Conservation (phyloP, 306 rosid species). For the Mimosa bimucronata region DNA sequence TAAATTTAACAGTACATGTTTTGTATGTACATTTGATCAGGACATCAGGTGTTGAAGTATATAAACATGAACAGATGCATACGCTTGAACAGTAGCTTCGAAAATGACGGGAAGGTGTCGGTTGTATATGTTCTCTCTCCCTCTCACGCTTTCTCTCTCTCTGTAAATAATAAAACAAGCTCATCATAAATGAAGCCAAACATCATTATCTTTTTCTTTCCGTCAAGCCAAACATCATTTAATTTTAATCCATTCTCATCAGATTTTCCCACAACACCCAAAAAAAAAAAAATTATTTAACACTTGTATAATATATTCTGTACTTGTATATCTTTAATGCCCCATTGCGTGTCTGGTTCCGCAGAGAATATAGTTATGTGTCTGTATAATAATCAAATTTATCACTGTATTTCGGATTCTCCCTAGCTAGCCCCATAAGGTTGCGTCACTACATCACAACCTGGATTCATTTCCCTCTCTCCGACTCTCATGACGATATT, state of each 20-base stretch:
- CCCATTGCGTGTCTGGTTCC: neutral
- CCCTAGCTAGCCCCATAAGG: slow-evolving; percentile 2
- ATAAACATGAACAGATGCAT: neutral
- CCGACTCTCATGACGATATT: slow-evolving; percentile 47
- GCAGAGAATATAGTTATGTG: slow-evolving; percentile 9
- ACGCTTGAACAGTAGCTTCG: slow-evolving; percentile 46
- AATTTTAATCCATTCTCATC: neutral
- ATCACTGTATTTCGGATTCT: neutral
- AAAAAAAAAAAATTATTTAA: neutral
- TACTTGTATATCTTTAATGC: slow-evolving; percentile 5
- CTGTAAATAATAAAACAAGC: neutral
- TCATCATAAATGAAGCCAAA: neutral
- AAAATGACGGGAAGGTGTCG: slow-evolving; percentile 37
- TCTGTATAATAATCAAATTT: neutral
- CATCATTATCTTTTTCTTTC: neutral
- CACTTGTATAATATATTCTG: neutral
- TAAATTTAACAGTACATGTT: neutral
- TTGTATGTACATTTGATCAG: neutral
- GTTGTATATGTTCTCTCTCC: neutral
- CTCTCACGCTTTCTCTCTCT: neutral
- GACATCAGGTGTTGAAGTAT: neutral
- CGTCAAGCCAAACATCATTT: neutral
- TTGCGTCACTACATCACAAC: slow-evolving; percentile 19
- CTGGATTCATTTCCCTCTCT: slow-evolving; percentile 43
- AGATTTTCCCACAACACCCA: neutral